phyloP scores from a whole-genome alignment of 2,329 filamentous ascomycete genomes.

The Lojkania enalia region DNA sequence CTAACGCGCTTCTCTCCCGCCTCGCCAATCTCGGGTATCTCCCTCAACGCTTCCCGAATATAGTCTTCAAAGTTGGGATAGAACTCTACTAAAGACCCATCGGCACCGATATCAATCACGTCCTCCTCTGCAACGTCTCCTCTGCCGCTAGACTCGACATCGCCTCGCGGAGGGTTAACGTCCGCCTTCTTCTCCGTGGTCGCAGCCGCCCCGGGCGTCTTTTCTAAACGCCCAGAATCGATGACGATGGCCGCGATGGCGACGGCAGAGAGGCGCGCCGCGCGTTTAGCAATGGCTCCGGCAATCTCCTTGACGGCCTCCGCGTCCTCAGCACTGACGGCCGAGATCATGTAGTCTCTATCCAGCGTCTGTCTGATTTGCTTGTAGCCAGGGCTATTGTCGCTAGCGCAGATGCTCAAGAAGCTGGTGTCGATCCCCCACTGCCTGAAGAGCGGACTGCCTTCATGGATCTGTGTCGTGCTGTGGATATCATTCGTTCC shows the following conservation, averaged over 20 bases:
- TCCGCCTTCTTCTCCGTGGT: conserved; percentile 41
- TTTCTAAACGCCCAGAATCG: conserved; percentile 70
- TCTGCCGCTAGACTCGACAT: conserved; percentile 14
- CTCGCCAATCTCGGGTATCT: conserved; percentile 75
- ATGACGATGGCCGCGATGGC: conserved; percentile 84
- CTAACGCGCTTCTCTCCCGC: conserved; percentile 82
- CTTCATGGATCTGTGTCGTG: conserved; percentile 64
- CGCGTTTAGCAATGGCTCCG: conserved; percentile 81
- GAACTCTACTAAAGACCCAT: conserved; percentile 92
- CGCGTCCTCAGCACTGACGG: conserved; percentile 79
- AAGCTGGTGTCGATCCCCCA: conserved; percentile 94
- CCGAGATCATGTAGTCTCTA: conserved; percentile 73
- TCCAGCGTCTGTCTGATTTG: conserved; percentile 78
- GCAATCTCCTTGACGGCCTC: conserved; percentile 84
- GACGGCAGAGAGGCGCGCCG: conserved; percentile 84
- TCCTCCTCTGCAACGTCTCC: conserved; percentile 58
- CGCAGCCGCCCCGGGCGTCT: conserved; percentile 37
- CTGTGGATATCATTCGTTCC: conserved; percentile 68
- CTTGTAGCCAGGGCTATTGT: conserved; percentile 71
- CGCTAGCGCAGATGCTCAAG: conserved; percentile 82
- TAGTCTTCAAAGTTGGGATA: conserved; percentile 91
- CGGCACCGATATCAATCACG: conserved; percentile 87
- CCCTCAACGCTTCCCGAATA: conserved; percentile 78
- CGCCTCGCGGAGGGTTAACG: conserved; percentile 35
- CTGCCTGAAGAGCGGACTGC: conserved; percentile 67